Evolutionary conservation across 768 basidiomycete genomes (phyloP).

Genomic region (Crepidotus variabilis): DNA sequence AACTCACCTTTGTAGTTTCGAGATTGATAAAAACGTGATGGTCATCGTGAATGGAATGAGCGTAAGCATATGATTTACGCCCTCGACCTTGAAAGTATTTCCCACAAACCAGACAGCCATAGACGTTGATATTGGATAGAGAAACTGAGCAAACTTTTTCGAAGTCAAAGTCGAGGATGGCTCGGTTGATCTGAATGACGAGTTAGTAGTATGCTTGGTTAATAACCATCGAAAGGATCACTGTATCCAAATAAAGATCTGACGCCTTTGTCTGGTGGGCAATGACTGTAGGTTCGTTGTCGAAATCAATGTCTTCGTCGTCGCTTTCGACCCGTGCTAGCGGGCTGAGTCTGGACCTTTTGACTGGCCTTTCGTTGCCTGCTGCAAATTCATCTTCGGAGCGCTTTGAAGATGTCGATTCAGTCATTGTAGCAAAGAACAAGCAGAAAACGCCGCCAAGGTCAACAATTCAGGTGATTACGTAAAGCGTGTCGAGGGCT

Average conservation of each 20-base stretch:
- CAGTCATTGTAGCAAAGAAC: background rate
- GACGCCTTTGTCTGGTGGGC: slow-evolving; percentile 49
- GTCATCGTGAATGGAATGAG: slow-evolving; percentile 96
- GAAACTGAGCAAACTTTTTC: slow-evolving; percentile 99
- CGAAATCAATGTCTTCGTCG: slow-evolving; percentile 22
- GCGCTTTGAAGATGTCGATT: slow-evolving; percentile 5
- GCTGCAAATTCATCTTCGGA: slow-evolving; percentile 7
- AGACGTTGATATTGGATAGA: slow-evolving; percentile 93
- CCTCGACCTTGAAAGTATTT: slow-evolving; percentile 99
- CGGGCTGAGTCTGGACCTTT: slow-evolving; percentile 25
- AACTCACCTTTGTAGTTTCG: slow-evolving; percentile 83
- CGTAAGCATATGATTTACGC: slow-evolving; percentile 89
- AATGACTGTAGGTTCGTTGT: slow-evolving; percentile 25
- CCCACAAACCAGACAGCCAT: slow-evolving; percentile 95
- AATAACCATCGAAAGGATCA: slow-evolving; percentile 33
- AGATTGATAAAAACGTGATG: slow-evolving; percentile 99
- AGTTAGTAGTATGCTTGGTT: slow-evolving; percentile 2
- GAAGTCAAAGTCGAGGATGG: slow-evolving; percentile 94
- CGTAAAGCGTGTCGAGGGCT: background rate
- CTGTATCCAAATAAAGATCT: slow-evolving; percentile 94
- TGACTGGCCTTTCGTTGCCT: slow-evolving; percentile 28
- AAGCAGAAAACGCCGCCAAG: background rate
- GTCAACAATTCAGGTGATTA: background rate
- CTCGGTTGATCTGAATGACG: slow-evolving; percentile 74
- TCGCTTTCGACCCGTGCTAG: background rate